phyloP scores from a whole-genome alignment of 208 protist genomes.

The Balamuthia mandrillaris region DNA sequence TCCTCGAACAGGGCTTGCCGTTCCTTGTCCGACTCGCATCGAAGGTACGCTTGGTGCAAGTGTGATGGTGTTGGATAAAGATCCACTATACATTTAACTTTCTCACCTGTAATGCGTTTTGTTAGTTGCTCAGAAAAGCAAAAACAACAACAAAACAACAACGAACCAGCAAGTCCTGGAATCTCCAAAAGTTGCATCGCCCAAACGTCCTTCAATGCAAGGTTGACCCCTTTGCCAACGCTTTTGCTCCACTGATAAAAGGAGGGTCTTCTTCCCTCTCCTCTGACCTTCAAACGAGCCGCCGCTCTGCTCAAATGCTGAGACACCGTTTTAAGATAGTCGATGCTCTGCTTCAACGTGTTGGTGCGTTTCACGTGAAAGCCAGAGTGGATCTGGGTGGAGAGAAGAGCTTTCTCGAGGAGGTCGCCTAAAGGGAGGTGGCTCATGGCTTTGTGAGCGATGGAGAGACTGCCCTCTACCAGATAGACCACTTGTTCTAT shows the following conservation, averaged over 20 bases:
- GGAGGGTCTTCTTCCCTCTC: neutral
- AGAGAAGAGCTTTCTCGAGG: neutral
- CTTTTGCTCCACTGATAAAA: neutral
- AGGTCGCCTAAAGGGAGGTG: neutral
- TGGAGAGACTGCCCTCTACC: neutral
- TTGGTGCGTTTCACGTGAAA: neutral
- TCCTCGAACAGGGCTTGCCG: neutral
- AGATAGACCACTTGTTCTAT: neutral
- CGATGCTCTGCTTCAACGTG: neutral
- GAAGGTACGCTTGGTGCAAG: neutral
- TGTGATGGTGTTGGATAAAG: neutral
- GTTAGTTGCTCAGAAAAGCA: neutral
- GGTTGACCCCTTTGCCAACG: neutral
- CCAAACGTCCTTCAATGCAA: constrained; percentile 1
- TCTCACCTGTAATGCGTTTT: neutral
- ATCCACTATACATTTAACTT: neutral
- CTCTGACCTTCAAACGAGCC: neutral
- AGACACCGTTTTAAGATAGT: neutral
- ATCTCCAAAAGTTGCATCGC: constrained; percentile 8
- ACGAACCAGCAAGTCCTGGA: neutral
- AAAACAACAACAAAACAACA: neutral
- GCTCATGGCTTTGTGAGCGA: neutral
- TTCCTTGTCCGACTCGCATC: neutral
- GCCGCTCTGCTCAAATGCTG: neutral
- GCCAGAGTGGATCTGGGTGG: neutral